Evolutionary conservation across 108 stramenopile species (phyloP).

Genomic region (Nannochloropsis salina): DNA sequence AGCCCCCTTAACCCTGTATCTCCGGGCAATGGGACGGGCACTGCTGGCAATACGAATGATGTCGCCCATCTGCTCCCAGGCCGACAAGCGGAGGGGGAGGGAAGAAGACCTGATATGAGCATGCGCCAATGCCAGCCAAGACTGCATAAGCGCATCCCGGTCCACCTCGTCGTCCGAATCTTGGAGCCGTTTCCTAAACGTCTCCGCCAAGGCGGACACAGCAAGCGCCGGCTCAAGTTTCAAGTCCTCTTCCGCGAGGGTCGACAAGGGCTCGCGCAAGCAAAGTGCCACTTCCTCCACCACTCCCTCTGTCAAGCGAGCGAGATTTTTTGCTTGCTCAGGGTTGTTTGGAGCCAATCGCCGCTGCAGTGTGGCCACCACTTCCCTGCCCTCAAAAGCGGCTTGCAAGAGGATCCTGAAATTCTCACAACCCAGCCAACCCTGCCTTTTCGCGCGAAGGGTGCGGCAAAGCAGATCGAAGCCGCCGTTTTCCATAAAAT

Average conservation of each 20-base stretch:
- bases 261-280: slow-evolving; percentile 53
- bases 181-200: neutral
- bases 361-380: neutral
- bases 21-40: slow-evolving; percentile 66
- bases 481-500: neutral
- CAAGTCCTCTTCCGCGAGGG: slow-evolving; percentile 62
- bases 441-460: neutral
- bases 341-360: too few relatives aligned
- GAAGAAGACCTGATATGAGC: slow-evolving; percentile 58
- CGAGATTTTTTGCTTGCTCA: slow-evolving; percentile 53
- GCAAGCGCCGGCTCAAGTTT: slow-evolving; percentile 52
- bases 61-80: slow-evolving; percentile 71
- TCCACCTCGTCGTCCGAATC: neutral
- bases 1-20: slow-evolving; percentile 62
- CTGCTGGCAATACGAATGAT: slow-evolving; percentile 59
- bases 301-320: slow-evolving; percentile 52
- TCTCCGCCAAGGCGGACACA: neutral
- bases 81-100: slow-evolving; percentile 69
- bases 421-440: neutral
- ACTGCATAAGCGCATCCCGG: neutral
- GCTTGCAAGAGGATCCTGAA: slow-evolving; percentile 53
- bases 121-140: neutral
- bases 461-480: slow-evolving; percentile 36
- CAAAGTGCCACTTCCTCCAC: slow-evolving; percentile 51
- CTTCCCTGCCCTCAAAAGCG: neutral